A percentile compares a stretch with the other conserved stretches of the same genome.
Conservation (phyloP, 2,329 filamentous ascomycete species). For the Fusarium tanahbumbuense region DNA sequence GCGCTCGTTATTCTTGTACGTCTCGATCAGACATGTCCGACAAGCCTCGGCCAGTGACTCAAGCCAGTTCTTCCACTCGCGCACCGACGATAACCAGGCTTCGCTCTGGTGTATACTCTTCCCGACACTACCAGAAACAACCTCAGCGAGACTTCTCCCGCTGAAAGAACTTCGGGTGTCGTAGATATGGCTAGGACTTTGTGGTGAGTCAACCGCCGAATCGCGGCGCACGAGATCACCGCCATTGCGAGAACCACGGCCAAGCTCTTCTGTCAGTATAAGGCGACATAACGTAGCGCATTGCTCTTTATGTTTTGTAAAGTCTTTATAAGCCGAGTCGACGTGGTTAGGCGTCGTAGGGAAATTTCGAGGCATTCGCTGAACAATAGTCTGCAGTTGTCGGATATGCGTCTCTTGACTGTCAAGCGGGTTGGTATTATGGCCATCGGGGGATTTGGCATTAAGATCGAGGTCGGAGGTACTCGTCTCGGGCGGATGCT, state of each 20-base stretch:
- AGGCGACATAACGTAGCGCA: constrained; percentile 55
- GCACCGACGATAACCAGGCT: constrained; percentile 54
- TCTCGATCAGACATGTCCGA: constrained; percentile 55
- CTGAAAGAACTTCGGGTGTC: constrained; percentile 55
- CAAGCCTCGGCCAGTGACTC: constrained; percentile 57
- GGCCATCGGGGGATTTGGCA: constrained; percentile 41
- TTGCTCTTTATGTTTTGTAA: constrained; percentile 55
- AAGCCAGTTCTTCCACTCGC: constrained; percentile 59
- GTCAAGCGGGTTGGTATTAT: constrained; percentile 44
- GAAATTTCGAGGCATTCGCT: constrained; percentile 50
- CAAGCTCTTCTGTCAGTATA: constrained; percentile 56
- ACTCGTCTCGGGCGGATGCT: constrained; percentile 42
- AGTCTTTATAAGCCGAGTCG: constrained; percentile 59
- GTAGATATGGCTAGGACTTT: constrained; percentile 46
- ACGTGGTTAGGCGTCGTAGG: constrained; percentile 52
- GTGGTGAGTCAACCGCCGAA: constrained; percentile 49
- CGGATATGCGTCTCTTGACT: constrained; percentile 50
- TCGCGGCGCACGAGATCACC: constrained; percentile 46
- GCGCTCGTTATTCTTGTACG: constrained; percentile 59
- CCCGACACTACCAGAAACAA: constrained; percentile 43
- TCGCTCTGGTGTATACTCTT: constrained; percentile 47
- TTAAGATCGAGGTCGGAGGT: constrained; percentile 47
- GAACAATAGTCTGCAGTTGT: constrained; percentile 52
- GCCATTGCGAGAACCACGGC: constrained; percentile 39
- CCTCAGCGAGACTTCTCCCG: constrained; percentile 51